Evolutionary conservation across 768 basidiomycete genomes (phyloP).

Genomic region (Podaxis sp.): DNA sequence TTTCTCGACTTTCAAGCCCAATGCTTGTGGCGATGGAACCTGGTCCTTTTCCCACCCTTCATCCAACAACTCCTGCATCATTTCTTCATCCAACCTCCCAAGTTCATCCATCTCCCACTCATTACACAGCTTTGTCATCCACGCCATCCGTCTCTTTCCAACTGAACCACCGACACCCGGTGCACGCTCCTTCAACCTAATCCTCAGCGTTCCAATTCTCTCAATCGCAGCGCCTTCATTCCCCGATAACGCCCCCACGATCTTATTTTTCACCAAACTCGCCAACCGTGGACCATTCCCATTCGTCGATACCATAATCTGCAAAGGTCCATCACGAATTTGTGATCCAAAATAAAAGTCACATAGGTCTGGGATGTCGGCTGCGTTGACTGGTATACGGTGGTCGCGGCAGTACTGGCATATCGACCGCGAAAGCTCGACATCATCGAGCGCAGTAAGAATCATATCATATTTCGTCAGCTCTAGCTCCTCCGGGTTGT

Average conservation of each 20-base stretch:
- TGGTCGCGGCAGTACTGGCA: conserved; percentile 63
- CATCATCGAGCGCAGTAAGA: conserved; percentile 90
- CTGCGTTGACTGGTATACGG: conserved; percentile 89
- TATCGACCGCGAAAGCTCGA: conserved; percentile 68
- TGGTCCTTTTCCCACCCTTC: conserved; percentile 80
- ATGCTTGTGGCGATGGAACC: conserved; percentile 33
- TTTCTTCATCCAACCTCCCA: conserved; percentile 60
- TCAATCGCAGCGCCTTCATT: conserved; percentile 76
- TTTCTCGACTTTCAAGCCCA: neutral
- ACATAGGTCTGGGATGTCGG: conserved; percentile 93
- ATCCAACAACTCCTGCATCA: conserved; percentile 67
- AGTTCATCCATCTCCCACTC: conserved; percentile 85
- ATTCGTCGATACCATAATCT: conserved; percentile 95
- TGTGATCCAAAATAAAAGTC: conserved; percentile 99
- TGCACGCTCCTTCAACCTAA: conserved; percentile 72
- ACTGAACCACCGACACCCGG: conserved; percentile 80
- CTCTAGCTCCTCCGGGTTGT: conserved; percentile 54
- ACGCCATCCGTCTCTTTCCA: conserved; percentile 82
- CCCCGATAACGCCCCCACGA: conserved; percentile 69
- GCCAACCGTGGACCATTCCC: conserved; percentile 92
- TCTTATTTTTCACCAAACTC: conserved; percentile 68
- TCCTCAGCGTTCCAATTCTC: conserved; percentile 74
- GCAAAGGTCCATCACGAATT: conserved; percentile 85
- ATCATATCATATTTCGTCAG: conserved; percentile 71
- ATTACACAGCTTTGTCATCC: conserved; percentile 89